phyloP scores from a whole-genome alignment of 805 yeast species.

The Candida ortonii region DNA sequence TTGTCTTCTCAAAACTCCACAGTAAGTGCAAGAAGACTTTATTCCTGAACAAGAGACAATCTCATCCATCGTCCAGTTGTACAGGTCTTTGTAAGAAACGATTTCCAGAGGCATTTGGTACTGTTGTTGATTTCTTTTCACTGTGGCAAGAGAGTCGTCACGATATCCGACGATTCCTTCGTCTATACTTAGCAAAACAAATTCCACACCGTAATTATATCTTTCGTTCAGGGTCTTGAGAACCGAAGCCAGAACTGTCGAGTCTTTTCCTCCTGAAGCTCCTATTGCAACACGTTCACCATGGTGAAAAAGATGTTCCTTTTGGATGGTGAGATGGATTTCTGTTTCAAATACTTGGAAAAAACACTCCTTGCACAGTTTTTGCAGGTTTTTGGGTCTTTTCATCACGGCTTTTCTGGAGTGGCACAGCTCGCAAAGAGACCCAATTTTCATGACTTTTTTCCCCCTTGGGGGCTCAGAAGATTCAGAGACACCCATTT shows the following conservation, averaged over 20 bases:
- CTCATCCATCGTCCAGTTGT: constrained; percentile 98
- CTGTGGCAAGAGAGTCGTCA: constrained; percentile 96
- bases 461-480: constrained; percentile 1
- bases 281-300: constrained; percentile 96
- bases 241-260: constrained; percentile 89
- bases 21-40: constrained; percentile 92
- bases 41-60: constrained; percentile 93
- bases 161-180: constrained; percentile 97
- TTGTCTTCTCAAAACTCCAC: constrained; percentile 96
- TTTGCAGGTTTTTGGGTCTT: constrained; percentile 89
- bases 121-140: constrained; percentile 85
- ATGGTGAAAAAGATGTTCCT: constrained; percentile 61
- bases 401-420: constrained; percentile 80
- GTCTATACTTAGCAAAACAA: constrained; percentile 82
- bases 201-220: constrained; percentile 80
- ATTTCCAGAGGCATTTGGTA: constrained; percentile 40
- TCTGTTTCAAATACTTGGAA: constrained; percentile 91
- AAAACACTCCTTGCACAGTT: constrained; percentile 88
- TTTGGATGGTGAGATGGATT: constrained; percentile 82
- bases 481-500: too few relatives aligned
- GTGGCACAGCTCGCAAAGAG: constrained; percentile 81
- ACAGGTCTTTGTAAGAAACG: constrained; percentile 80
- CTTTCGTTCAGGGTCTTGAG: constrained; percentile 85
- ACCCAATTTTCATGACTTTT: constrained; percentile 35
- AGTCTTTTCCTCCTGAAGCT: constrained; percentile 98